A percentile compares a stretch with the other conserved stretches of the same genome.
Conservation (phyloP, 495 filamentous ascomycete genomes). For the Tuber borchii region DNA sequence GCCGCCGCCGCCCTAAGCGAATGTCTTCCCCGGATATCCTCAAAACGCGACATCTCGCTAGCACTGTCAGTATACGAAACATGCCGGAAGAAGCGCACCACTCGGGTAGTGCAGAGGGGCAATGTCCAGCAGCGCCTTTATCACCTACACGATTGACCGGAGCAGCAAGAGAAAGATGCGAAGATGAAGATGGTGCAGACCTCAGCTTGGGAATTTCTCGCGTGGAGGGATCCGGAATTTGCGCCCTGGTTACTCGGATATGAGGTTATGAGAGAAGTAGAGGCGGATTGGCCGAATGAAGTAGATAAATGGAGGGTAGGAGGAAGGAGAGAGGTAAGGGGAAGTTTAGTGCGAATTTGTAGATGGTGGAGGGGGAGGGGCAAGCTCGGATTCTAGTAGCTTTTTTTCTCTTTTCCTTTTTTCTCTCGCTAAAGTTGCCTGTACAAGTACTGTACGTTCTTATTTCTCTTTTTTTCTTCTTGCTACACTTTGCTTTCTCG, state of each 20-base stretch:
- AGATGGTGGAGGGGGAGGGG: too few relatives aligned
- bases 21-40: slow-evolving; percentile 46
- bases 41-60: slow-evolving; percentile 39
- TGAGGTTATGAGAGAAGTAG: slow-evolving; percentile 47
- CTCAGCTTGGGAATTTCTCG: slow-evolving; percentile 46
- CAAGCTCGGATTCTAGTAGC: too few relatives aligned
- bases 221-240: slow-evolving; percentile 50
- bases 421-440: too few relatives aligned
- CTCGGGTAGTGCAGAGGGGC: slow-evolving; percentile 51
- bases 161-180: too few relatives aligned
- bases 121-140: slow-evolving; percentile 50
- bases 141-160: slow-evolving; percentile 42
- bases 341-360: too few relatives aligned
- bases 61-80: slow-evolving; percentile 44
- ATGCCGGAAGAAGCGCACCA: slow-evolving; percentile 50
- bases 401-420: too few relatives aligned
- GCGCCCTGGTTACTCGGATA: slow-evolving; percentile 49
- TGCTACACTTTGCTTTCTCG: not conserved
- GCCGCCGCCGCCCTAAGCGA: slow-evolving; percentile 50
- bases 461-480: too few relatives aligned
- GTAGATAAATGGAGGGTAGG: too few relatives aligned
- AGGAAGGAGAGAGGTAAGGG: too few relatives aligned
- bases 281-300: not conserved
- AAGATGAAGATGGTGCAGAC: slow-evolving; percentile 21
- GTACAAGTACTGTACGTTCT: too few relatives aligned